Conservation (phyloP, 192 early-diverging fungal species). For the Chytriomyces sp. region DNA sequence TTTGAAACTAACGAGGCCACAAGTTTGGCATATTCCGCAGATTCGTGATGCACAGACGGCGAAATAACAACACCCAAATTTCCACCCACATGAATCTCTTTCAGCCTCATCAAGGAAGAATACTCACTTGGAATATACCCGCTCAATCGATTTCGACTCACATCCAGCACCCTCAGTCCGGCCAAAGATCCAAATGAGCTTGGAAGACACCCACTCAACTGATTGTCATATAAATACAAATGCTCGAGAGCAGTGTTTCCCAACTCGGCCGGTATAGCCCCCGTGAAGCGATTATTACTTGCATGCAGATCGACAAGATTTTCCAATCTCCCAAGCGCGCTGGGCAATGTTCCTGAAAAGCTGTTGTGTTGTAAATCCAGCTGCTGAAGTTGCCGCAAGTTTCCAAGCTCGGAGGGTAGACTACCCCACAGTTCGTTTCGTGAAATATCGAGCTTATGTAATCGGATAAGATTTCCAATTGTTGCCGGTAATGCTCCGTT, state of each 20-base stretch:
- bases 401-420: not conserved
- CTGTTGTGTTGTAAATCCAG: not conserved
- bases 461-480: not conserved
- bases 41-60: not conserved
- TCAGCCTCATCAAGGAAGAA: not conserved
- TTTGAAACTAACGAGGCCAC: constrained; percentile 2
- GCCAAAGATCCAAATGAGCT: not conserved
- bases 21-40: not conserved
- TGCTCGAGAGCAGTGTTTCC: not conserved
- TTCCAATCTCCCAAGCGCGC: not conserved
- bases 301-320: not conserved
- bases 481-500: not conserved
- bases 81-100: not conserved
- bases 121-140: not conserved
- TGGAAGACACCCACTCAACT: not conserved
- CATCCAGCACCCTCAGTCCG: not conserved
- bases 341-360: not conserved
- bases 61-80: not conserved
- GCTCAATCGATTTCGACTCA: not conserved
- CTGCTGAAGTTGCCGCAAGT: not conserved
- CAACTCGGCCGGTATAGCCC: constrained; percentile 6
- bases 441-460: not conserved
- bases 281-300: not conserved
- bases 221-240: not conserved
- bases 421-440: not conserved